Conservation (phyloP, 2,329 filamentous ascomycete genomes). For the Pseudogymnoascus sp. region DNA sequence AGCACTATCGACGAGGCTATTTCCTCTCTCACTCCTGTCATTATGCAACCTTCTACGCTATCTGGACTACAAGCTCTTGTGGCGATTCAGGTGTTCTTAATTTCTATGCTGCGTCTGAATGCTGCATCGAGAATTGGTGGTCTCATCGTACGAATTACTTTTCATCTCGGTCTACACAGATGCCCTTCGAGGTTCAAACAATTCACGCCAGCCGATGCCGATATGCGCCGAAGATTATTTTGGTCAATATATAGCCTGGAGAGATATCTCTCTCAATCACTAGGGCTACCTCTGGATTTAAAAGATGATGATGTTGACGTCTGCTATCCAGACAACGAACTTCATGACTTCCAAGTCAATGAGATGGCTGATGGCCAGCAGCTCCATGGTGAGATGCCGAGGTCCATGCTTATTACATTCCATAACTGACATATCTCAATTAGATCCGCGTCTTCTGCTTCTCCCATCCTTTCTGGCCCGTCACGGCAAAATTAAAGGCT, state of each 20-base stretch:
- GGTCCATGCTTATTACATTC: neutral
- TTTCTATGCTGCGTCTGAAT: slow-evolving; percentile 48
- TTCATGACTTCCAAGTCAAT: slow-evolving; percentile 28
- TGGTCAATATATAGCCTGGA: slow-evolving; percentile 50
- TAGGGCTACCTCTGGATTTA: slow-evolving; percentile 46
- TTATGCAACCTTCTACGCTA: slow-evolving; percentile 40
- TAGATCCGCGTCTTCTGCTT: slow-evolving; percentile 27
- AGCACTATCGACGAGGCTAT: slow-evolving; percentile 41
- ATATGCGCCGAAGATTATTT: slow-evolving; percentile 44
- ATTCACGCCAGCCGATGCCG: slow-evolving; percentile 38
- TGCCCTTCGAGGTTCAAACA: slow-evolving; percentile 45
- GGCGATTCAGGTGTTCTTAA: slow-evolving; percentile 44
- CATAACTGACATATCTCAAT: slow-evolving; percentile 18
- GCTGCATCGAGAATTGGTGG: slow-evolving; percentile 49
- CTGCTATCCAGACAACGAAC: slow-evolving; percentile 43
- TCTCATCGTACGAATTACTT: slow-evolving; percentile 45
- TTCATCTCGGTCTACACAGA: slow-evolving; percentile 50
- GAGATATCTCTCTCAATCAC: slow-evolving; percentile 46
- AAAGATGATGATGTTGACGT: slow-evolving; percentile 51
- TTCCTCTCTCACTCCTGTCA: slow-evolving; percentile 38
- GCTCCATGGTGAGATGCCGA: slow-evolving; percentile 14
- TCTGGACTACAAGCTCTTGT: slow-evolving; percentile 42
- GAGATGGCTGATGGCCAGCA: slow-evolving; percentile 14
- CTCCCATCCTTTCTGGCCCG: slow-evolving; percentile 32
- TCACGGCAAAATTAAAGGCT: slow-evolving; percentile 40